Percentiles rank a stretch among this genome's conserved stretches.
Evolutionary conservation across 1,284 basidiomycete genomes (phyloP).

Genomic region (Irpex sp.): DNA sequence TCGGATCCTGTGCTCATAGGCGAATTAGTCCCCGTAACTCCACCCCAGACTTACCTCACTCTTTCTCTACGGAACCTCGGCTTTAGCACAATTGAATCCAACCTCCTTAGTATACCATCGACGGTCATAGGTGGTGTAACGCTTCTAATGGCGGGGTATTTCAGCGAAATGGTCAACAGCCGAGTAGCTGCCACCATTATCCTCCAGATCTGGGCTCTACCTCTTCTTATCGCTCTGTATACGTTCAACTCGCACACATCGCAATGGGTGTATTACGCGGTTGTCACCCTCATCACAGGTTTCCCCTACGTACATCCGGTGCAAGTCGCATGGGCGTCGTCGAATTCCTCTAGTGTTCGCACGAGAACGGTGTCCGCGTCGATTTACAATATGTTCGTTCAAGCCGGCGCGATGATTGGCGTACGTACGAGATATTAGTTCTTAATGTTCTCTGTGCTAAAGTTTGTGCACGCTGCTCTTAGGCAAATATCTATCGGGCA

Average conservation of each 20-base stretch:
- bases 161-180: conserved; percentile 52
- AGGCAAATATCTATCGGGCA: conserved; percentile 29
- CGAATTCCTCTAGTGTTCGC: conserved; percentile 54
- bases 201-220: conserved; percentile 56
- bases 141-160: conserved; percentile 42
- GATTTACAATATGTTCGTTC: conserved; percentile 62
- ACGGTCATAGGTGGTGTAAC: conserved; percentile 30
- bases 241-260: conserved; percentile 47
- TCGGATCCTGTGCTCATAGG: not conserved
- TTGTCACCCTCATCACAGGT: conserved; percentile 52
- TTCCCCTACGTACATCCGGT: conserved; percentile 41
- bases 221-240: conserved; percentile 52
- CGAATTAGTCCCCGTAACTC: conserved; percentile 41
- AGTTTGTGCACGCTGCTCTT: not conserved
- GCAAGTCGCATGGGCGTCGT: conserved; percentile 57
- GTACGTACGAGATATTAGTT: conserved; percentile 26
- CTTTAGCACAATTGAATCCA: conserved; percentile 56
- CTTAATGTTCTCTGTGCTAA: not conserved
- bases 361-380: conserved; percentile 53
- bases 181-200: conserved; percentile 47
- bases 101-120: conserved; percentile 55
- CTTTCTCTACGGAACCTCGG: conserved; percentile 58
- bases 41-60: conserved; percentile 56
- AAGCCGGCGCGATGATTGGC: conserved; percentile 45
- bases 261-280: conserved; percentile 55